Evolutionary conservation across 1,284 basidiomycete genomes (phyloP), one percentile per base, ranked within the genome.

Genomic region (Taiwanofungus camphoratus): DNA sequence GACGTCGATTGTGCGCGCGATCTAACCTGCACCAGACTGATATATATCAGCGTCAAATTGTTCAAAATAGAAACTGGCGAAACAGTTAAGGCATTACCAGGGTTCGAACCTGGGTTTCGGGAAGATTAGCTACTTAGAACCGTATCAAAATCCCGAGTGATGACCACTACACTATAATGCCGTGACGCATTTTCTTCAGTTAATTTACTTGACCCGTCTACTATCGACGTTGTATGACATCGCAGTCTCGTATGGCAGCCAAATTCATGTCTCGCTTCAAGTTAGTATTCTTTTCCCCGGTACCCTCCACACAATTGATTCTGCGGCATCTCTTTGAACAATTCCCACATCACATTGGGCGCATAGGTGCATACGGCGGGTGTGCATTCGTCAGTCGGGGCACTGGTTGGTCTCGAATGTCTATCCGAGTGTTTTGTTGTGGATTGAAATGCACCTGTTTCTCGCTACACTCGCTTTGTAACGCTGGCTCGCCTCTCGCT

Each of bases 331-430:
- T 77, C 5, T 76, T 77, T 57, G 39, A 53, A 21, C 65, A 59
- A 36, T 70, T 66, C 47, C 71, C 74, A 5, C 54, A 66, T 23
- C 52, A 64, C 27, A 57, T 76, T 11, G 76, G 75, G 19, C 70
- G 68, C 44, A 70, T 76, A 27, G 75, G 74, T 29, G 59, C 71
- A 19, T 77, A 79, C 52, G 64, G 71, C 32, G 63, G 67, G 34
- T 74, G 69, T 48, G 76, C 76, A n/a, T 78, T 78, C 56, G 57
- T 74, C 24, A 63, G 68, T 13, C 65, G 60, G n/a, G 75, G 78
- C 44, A 69, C 61, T 36, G 77, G 76, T 74, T 48, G 58, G 66
- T 50, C 26, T 8, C 27, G 22, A 9, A 9, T 32, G 11, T 19
- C 11, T 21, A 24, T 8, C 19, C n/a, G 21, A 6, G n/a, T 39